Percentiles rank a stretch among this genome's conserved stretches.
phyloP scores from a whole-genome alignment of 179 eudicot genomes.

The Amaranthus tricolor region DNA sequence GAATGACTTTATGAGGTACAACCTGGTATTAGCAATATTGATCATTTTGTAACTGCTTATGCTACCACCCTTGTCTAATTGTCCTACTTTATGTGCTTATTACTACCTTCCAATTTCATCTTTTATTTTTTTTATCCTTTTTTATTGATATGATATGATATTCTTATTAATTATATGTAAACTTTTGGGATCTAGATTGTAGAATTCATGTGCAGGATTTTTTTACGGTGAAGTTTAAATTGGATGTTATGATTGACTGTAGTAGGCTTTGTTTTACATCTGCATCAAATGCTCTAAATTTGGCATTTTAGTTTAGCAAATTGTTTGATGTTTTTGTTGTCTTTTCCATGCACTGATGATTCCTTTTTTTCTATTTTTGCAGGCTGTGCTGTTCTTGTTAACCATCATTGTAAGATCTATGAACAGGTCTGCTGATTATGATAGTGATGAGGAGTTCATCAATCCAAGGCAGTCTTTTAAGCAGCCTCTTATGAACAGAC shows the following conservation, averaged over 20 bases:
- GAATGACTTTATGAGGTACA: neutral
- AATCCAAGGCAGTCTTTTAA: conserved; percentile 75
- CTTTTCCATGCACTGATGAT: conserved; percentile 6
- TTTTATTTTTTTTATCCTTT: neutral
- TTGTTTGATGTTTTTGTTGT: neutral
- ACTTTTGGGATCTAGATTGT: neutral
- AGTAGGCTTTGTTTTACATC: neutral
- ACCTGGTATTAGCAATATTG: conserved; percentile 1
- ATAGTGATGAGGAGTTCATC: conserved; percentile 91
- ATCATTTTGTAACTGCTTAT: neutral
- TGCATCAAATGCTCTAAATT: neutral
- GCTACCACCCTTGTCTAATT: neutral
- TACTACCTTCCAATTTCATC: neutral
- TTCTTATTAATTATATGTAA: too few species aligned
- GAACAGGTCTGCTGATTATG: conserved; percentile 79
- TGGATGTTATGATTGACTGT: neutral
- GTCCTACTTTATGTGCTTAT: neutral
- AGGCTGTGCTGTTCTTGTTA: conserved; percentile 78
- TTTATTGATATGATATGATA: too few species aligned
- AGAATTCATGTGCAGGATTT: neutral
- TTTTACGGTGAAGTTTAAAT: neutral
- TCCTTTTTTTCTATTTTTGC: conserved; percentile 30
- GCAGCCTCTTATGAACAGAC: conserved; percentile 79
- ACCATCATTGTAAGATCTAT: conserved; percentile 75
- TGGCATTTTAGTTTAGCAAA: neutral